Base-by-base conservation (phyloP, 495 filamentous ascomycete species). In the Aspergillus panamensis region DNA sequence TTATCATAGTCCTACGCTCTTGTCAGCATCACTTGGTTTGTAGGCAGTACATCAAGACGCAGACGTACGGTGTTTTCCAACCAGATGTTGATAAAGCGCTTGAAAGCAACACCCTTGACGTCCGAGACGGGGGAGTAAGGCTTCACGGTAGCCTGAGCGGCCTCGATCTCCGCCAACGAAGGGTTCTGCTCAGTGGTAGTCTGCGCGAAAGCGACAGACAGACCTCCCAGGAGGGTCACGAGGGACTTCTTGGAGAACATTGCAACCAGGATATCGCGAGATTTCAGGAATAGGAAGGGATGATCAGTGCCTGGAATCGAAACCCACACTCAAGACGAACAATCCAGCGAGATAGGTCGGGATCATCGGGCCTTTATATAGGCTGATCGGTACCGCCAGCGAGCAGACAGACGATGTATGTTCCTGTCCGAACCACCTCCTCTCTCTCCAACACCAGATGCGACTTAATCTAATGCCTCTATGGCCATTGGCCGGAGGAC, bases 1-100 rank as follows among this genome's bases (percentile, higher is more conserved):
- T 75, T 77, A 35, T 70, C 67, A 39, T 74, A 87, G 71, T 87
- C 81, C 82, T 87, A 39, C 40, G 45, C 30, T 30, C 32, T 45
- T 20, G 8, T 19, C 20, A n/a, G 35, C 14, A 10, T 39, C 35
- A 39, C 10, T 39, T 13, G 14, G 10, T 8, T 13, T 25, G 25
- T 25, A 5, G 25, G 2, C 25, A 25, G 5, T 32, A 16, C 30
- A 21, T 17, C 48, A 63, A 25, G 32, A 31, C 17, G 33, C 6
- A 44, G 52, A 71, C 70, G 14, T 65, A 89, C 84, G 44, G 81
- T 84, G 66, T 90, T 91, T 74, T 90, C 87, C 31, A 90, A 68
- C 84, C 85, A 90, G 67, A 91, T 82, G 62, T 80, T 80, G 40
- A 84, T 78, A 56, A 88, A 83, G 13, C 85, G 81, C 65, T 89